These are phyloP conservation scores for Goffeauzyma gilvescens DNA, from an alignment of 768 basidiomycete species.

Conservation along the genomic window DNA sequence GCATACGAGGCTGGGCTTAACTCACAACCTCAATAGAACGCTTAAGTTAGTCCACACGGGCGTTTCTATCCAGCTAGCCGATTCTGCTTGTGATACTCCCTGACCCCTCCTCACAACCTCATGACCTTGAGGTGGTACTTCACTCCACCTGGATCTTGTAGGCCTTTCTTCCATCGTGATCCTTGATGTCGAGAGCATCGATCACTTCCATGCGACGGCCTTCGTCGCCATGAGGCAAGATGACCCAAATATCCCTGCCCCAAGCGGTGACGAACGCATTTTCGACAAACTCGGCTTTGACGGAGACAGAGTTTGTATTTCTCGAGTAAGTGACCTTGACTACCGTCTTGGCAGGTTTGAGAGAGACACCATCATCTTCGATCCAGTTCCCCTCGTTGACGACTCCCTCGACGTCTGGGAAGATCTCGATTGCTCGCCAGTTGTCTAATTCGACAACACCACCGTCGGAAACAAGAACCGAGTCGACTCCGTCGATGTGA, in stretches of 20 bases:
- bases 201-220: constrained; percentile 17
- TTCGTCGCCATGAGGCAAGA: constrained; percentile 22
- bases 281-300: constrained; percentile 14
- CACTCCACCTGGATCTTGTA: constrained; percentile 6
- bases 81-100: too few species aligned
- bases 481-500: constrained; percentile 23
- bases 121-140: too few species aligned
- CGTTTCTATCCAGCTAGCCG: too few species aligned
- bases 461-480: constrained; percentile 7
- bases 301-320: constrained; percentile 12
- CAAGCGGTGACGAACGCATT: constrained; percentile 23
- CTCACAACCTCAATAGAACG: too few species aligned
- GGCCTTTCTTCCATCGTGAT: constrained; percentile 12
- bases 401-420: constrained; percentile 15
- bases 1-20: too few species aligned
- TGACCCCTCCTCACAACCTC: too few species aligned
- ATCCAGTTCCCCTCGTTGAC: constrained; percentile 16
- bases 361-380: constrained; percentile 31
- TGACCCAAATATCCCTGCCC: constrained; percentile 17
- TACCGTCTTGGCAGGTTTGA: constrained; percentile 16
- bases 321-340: constrained; percentile 17
- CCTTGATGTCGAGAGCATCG: constrained; percentile 13
- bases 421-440: constrained; percentile 29
- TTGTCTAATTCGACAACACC: constrained; percentile 29
- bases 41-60: too few species aligned